phyloP scores from a whole-genome alignment of 2,329 filamentous ascomycete species.

The Penicillium sp. region DNA sequence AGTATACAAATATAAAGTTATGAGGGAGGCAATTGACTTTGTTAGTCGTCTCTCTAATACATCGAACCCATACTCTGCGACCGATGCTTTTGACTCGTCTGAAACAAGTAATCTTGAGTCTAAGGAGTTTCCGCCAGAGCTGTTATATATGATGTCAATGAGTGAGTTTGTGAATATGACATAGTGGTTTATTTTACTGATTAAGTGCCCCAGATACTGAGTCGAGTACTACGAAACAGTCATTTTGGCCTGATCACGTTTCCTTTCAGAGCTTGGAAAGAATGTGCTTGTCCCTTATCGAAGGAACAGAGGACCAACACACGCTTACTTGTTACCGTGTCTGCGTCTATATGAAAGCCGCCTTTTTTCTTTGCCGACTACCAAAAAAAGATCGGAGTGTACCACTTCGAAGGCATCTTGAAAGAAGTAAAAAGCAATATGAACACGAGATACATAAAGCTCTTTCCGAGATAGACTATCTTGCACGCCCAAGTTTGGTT shows the following conservation, averaged over 20 bases:
- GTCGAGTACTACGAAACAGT: neutral
- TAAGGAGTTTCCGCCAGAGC: neutral
- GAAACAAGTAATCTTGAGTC: neutral
- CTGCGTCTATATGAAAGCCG: neutral
- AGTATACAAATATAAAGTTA: neutral
- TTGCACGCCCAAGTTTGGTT: neutral
- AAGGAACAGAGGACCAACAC: neutral
- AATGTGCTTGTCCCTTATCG: neutral
- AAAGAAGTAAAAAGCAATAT: conserved; percentile 1
- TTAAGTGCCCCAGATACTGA: neutral
- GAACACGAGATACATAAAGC: conserved; percentile 3
- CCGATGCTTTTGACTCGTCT: neutral
- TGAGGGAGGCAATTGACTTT: neutral
- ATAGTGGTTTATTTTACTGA: neutral
- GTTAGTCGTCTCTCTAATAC: neutral
- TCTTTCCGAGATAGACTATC: conserved; percentile 3
- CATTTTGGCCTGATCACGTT: neutral
- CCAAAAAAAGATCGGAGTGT: neutral
- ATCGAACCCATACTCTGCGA: neutral
- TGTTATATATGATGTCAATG: neutral
- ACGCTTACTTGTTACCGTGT: conserved; percentile 3
- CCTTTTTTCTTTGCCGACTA: neutral
- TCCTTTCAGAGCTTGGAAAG: neutral
- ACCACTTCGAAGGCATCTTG: conserved; percentile 2
- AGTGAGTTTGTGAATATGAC: neutral